Evolutionary conservation across 257 asterid species (phyloP), one percentile per base, ranked within the genome.

Genomic region (Dorcoceras hygrometricum): DNA sequence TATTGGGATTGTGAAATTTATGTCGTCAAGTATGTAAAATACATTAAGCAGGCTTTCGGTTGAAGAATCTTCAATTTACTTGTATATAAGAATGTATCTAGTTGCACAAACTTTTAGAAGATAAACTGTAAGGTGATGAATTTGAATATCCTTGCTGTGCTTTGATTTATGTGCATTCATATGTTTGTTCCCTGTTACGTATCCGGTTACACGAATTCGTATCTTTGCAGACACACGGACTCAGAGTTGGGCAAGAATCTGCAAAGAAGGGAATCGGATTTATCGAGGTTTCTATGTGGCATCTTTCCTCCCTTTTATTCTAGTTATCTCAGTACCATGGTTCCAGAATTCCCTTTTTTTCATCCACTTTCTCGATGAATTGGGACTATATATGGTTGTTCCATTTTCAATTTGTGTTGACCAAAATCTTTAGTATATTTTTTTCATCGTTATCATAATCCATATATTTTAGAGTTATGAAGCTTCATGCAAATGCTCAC

Each of bases 141-240:
- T 36, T 34, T 11, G 54, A 36, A 62, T 23, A 57, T 19, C 67
- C 55, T 56, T 6, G 36, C 24, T 57, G 25, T 63, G n/a, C 18
- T 53, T n/a, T 48, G 8, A 9, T 39, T 6, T 24, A 60, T 28
- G 54, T 20, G 10, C 23, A 50, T 16, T 34, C 31, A 9, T 60
- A 39, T 70, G 63, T 14, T 39, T 14, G 27, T 39, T 39, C n/a
- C 50, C 18, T 39, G 54, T 29, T 59, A 20, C 31, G 64, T 7
- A 8, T 59, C 24, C 67, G n/a, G 54, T 50, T 22, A 28, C 48
- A 68, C 23, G 22, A 68, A 31, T 22, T 39, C 20, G 34, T 11
- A 74, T 68, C 34, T 61, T 62, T 79, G 78, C 79, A 93, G 99
- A 94, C 97, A 53, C 97, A 94, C 64, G 99, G 99, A 67, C 76